Conservation (phyloP, 1,139 yeast species). For the Zygosaccharomyces pseudobailii region DNA sequence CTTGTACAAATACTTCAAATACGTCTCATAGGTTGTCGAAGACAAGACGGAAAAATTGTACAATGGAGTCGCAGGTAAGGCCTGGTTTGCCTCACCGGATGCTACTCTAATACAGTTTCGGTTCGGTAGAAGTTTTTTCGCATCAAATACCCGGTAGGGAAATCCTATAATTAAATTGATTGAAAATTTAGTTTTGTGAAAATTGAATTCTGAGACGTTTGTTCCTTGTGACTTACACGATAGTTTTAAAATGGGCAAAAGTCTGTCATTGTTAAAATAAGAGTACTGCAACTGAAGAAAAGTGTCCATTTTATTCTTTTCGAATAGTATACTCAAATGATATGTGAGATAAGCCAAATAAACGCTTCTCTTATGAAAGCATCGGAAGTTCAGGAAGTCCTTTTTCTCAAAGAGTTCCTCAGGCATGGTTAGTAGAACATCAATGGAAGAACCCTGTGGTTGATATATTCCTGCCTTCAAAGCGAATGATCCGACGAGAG, state of each 20-base stretch:
- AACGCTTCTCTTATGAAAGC: constrained; percentile 83
- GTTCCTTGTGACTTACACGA: constrained; percentile 35
- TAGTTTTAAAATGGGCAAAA: constrained; percentile 59
- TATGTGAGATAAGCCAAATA: constrained; percentile 76
- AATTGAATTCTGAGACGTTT: constrained; percentile 41
- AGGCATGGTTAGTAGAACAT: constrained; percentile 82
- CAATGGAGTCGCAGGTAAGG: constrained; percentile 58
- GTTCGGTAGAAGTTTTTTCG: constrained; percentile 72
- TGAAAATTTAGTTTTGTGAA: constrained; percentile 64
- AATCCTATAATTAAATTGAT: constrained; percentile 71
- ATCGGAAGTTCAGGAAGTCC: constrained; percentile 86
- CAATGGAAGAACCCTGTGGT: constrained; percentile 64
- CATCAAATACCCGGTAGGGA: constrained; percentile 66
- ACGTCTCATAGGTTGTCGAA: constrained; percentile 62
- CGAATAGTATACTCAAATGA: constrained; percentile 50
- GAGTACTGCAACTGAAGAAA: constrained; percentile 52
- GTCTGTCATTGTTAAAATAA: constrained; percentile 59
- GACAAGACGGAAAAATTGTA: constrained; percentile 79
- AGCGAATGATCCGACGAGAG: constrained; percentile 86
- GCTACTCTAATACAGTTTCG: constrained; percentile 75
- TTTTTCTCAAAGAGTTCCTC: constrained; percentile 67
- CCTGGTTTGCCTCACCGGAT: constrained; percentile 41
- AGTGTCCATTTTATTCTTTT: constrained; percentile 46
- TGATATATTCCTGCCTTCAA: constrained; percentile 70
- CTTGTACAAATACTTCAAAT: constrained; percentile 69